Evolutionary conservation across 345 rosid genomes (phyloP).

Genomic region (Citrus trifoliata): DNA sequence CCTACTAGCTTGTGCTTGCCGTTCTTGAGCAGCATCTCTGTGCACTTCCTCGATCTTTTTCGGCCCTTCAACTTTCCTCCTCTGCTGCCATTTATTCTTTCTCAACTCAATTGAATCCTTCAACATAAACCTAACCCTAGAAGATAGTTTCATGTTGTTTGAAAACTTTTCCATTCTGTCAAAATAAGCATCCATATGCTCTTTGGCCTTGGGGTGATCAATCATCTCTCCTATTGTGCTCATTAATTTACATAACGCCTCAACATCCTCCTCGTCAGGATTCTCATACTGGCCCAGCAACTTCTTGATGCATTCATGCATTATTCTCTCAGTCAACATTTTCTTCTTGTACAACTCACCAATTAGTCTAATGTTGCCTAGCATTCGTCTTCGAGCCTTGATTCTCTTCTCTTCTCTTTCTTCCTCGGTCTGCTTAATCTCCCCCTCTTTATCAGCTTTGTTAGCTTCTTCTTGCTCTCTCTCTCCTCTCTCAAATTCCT

Average conservation of each 20-base stretch:
- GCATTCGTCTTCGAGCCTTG: constrained; percentile 84
- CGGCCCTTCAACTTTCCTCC: constrained; percentile 99
- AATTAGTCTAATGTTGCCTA: constrained; percentile 93
- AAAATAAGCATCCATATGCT: constrained; percentile 74
- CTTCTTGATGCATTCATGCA: constrained; percentile 82
- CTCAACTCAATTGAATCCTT: constrained; percentile 87
- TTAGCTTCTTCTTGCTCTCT: constrained; percentile 93
- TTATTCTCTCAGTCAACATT: constrained; percentile 92
- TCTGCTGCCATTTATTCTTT: constrained; percentile 93
- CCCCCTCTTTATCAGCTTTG: constrained; percentile 82
- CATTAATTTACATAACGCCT: constrained; percentile 91
- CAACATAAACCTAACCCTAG: constrained; percentile 91
- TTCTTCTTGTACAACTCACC: constrained; percentile 93
- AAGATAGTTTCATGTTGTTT: constrained; percentile 64
- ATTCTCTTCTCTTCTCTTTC: constrained; percentile 88
- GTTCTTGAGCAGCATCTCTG: constrained; percentile 97
- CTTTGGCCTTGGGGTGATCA: constrained; percentile 71
- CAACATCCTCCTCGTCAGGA: constrained; percentile 93
- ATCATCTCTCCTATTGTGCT: constrained; percentile 91
- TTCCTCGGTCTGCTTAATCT: constrained; percentile 61
- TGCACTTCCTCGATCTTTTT: constrained; percentile 98
- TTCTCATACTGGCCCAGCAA: constrained; percentile 70
- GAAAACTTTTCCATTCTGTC: constrained; percentile 66
- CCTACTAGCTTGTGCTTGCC: constrained; percentile 73
- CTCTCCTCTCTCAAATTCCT: constrained; percentile 94